Evolutionary conservation across 2,329 filamentous ascomycete species (phyloP), one percentile per base, ranked within the genome.

Genomic region (Teratosphaeria zuluensis): DNA sequence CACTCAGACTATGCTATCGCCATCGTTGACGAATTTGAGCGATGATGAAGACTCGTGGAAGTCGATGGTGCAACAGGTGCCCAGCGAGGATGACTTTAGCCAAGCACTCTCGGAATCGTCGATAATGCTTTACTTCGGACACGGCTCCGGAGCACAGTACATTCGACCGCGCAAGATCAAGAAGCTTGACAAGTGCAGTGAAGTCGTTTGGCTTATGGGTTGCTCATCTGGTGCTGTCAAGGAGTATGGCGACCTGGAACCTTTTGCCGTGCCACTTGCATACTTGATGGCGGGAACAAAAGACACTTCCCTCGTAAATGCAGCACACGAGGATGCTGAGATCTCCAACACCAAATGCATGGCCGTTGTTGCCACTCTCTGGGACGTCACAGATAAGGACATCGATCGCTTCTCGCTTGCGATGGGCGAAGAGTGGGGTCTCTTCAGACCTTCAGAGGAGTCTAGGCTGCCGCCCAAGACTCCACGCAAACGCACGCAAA

Each of bases 341-440:
- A 11, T n/a, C 11, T 1, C 52, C 7, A 21, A 53, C 8, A n/a
- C 24, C 28, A 69, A 65, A 59, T 66, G 77, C 70, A 65, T 91
- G 3, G 91, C 92, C 0, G 84, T 97, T 9, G 85, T 97, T 1
- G 94, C 91, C 53, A 96, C 92, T 16, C 79, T 99, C 42, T 99
- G 94, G 94, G 94, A 99, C 73, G 94, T 99, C 55, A 99, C 94
- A 9, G 94, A 99, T 72, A 89, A 89, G 68, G 94, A 99, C 72
- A 96, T 96, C 72, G 95, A 99, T 76, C 88, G 92, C 19, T 95
- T 96, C 72, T 89, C 92, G 0, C 84, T 87, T 35, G 80, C 82
- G 30, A 78, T 88, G 2, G 88, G 96, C 71, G 88, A 94, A 70
- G 81, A 87, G 66, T 99, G 94, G 94, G 94, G 94, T 0, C 73